These are phyloP conservation scores for Favolaschia claudopus DNA, from an alignment of 768 basidiomycete species.

Conservation along the genomic window DNA sequence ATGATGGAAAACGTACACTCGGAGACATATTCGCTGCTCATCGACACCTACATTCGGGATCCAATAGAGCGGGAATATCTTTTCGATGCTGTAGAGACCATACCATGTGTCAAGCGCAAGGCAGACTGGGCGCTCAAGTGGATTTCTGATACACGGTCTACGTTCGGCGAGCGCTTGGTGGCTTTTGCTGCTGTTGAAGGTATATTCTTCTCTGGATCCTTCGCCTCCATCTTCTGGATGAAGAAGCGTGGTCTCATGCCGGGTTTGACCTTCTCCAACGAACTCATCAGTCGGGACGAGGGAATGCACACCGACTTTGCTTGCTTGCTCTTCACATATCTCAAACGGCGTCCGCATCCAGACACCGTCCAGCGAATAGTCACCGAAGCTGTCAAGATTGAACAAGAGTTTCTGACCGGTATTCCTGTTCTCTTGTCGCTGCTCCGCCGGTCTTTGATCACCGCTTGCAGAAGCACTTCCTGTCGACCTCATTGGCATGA, in stretches of 20 bases:
- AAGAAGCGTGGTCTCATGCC: constrained; percentile 88
- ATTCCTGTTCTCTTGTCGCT: neutral
- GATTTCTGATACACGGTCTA: constrained; percentile 69
- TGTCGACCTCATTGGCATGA: constrained; percentile 77
- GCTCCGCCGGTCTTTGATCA: neutral
- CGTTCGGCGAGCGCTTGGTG: constrained; percentile 76
- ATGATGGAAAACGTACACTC: constrained; percentile 91
- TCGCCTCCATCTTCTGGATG: constrained; percentile 84
- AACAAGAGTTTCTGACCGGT: constrained; percentile 74
- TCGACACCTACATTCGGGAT: constrained; percentile 82
- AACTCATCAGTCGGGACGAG: constrained; percentile 85
- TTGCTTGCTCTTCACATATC: constrained; percentile 75
- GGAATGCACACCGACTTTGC: constrained; percentile 88
- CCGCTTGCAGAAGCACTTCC: constrained; percentile 65
- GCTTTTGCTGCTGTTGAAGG: constrained; percentile 87
- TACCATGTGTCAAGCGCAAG: constrained; percentile 75
- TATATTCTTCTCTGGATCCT: constrained; percentile 82
- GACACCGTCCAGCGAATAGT: constrained; percentile 66
- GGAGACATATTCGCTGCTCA: constrained; percentile 82
- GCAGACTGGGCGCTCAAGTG: constrained; percentile 81
- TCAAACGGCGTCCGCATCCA: constrained; percentile 71
- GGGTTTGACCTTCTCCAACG: constrained; percentile 84
- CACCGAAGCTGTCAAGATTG: constrained; percentile 70
- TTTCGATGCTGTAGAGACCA: constrained; percentile 79
- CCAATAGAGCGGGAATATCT: constrained; percentile 64